These are phyloP conservation scores for Leccinum arenicola DNA, from an alignment of 768 basidiomycete species.

Conservation along the genomic window DNA sequence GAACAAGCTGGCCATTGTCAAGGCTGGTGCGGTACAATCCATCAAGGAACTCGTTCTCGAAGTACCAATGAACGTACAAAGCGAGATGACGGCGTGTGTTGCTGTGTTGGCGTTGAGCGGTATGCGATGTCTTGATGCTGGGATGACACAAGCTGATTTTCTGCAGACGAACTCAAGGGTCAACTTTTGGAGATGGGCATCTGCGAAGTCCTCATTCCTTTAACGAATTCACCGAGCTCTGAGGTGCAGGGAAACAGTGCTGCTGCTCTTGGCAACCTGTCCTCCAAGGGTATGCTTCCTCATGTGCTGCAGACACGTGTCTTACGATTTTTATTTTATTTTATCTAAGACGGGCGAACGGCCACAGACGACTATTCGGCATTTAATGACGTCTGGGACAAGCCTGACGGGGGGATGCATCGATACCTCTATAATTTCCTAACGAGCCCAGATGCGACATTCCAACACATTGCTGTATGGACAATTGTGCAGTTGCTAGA, in stretches of 20 bases:
- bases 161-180: conserved; percentile 90
- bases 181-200: conserved; percentile 98
- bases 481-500: conserved; percentile 97
- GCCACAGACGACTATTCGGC: conserved; percentile 89
- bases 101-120: conserved; percentile 95
- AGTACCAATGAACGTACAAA: conserved; percentile 95
- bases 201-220: conserved; percentile 93
- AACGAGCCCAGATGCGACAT: conserved; percentile 90
- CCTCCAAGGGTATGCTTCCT: conserved; percentile 76
- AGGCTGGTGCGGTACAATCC: conserved; percentile 93
- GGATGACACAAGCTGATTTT: conserved; percentile 4
- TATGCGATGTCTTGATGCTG: conserved; percentile 36
- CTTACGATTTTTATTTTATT: neutral
- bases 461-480: conserved; percentile 99
- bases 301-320: neutral
- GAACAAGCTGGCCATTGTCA: conserved; percentile 97
- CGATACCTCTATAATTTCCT: conserved; percentile 92
- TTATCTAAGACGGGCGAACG: conserved; percentile 62
- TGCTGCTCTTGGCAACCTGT: conserved; percentile 94
- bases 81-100: conserved; percentile 99
- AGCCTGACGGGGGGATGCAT: conserved; percentile 97
- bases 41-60: conserved; percentile 96
- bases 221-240: conserved; percentile 93
- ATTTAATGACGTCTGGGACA: conserved; percentile 97
- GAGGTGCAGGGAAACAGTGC: conserved; percentile 99